Conservation (phyloP, 805 yeast species). For the Myxozyma geophila region DNA sequence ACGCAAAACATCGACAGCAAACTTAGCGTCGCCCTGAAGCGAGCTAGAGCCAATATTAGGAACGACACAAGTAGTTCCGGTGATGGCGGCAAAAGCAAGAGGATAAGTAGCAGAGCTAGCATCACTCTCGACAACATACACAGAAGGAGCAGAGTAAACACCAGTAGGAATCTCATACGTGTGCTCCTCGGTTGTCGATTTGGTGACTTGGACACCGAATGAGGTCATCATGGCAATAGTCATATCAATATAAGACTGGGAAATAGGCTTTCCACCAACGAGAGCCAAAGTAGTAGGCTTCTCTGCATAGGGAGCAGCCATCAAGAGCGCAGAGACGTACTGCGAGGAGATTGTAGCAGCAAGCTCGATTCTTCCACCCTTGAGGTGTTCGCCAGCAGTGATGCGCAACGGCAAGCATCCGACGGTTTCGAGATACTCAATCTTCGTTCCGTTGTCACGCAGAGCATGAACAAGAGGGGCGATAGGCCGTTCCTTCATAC, state of each 20-base stretch:
- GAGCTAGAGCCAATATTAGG: slow-evolving; percentile 94
- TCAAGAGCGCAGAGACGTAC: slow-evolving; percentile 91
- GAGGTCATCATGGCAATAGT: slow-evolving; percentile 92
- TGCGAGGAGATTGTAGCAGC: slow-evolving; percentile 97
- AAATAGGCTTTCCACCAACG: slow-evolving; percentile 96
- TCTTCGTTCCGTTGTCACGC: slow-evolving; percentile 72
- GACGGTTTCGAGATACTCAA: slow-evolving; percentile 69
- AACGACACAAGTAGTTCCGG: slow-evolving; percentile 88
- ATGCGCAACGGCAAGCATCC: slow-evolving; percentile 89
- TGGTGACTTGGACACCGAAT: slow-evolving; percentile 79
- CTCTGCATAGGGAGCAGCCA: slow-evolving; percentile 97
- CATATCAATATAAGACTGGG: slow-evolving; percentile 95
- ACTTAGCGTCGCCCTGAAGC: slow-evolving; percentile 95
- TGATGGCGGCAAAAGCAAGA: slow-evolving; percentile 93
- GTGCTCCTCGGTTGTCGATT: slow-evolving; percentile 70
- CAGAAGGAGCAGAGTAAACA: slow-evolving; percentile 74
- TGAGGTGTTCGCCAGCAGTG: slow-evolving; percentile 67
- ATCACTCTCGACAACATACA: slow-evolving; percentile 91
- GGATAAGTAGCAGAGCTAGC: slow-evolving; percentile 99
- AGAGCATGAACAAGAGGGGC: slow-evolving; percentile 95
- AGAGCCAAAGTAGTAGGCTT: slow-evolving; percentile 84
- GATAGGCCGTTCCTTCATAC: slow-evolving; percentile 97
- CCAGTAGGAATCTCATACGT: slow-evolving; percentile 92
- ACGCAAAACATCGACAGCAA: slow-evolving; percentile 86
- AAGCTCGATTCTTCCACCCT: slow-evolving; percentile 90